Evolutionary conservation across 805 yeast genomes (phyloP), one percentile per base, ranked within the genome.

Genomic region (Yarrowia phangngaensis): DNA sequence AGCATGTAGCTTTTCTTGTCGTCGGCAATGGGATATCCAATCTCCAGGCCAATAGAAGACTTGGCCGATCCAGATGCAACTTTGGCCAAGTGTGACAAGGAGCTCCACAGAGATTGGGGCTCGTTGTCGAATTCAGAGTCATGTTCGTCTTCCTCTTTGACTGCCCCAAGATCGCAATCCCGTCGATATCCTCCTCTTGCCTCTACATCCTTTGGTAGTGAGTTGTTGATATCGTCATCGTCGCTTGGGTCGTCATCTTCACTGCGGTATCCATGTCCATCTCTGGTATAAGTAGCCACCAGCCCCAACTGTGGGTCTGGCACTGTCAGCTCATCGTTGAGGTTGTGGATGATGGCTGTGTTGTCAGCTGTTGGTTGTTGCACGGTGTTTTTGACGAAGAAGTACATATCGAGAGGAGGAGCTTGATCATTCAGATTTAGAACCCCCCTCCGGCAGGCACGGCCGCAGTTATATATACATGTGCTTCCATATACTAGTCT

Each of bases 221-320:
- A n/a, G n/a, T n/a, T n/a, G n/a, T n/a, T n/a, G n/a, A n/a, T n/a
- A n/a, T 4, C 12, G 20, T 28, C 17, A 26, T n/a, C 12, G 23
- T 26, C 45, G 4, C 20, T 32, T 6, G 32, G 3, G 45, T 38
- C 45, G 19, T 38, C 45, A 9, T 38, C 45, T 4, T 38, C 27
- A 13, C 45, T 17, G 45, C n/a, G n/a, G n/a, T 24, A 38, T 12
- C 45, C 32, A 11, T 38, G 23, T 2, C 45, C 45, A 4, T 38
- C 45, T n/a, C 45, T 4, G 1, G 45, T 23, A 24, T 38, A 38
- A 14, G 45, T 38, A 0, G 45, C 32, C 3, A 38, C 45, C 11
- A 38, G 45, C 3, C 45, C 45, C 9, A 38, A 32, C 14, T 38
- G n/a, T 9, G 45, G 45, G 24, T 38, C 45, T 1, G 45, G 45